Percentiles rank a stretch among this genome's conserved stretches.
Conservation (phyloP, 2,329 filamentous ascomycete species). For the Trichoderma sp. region DNA sequence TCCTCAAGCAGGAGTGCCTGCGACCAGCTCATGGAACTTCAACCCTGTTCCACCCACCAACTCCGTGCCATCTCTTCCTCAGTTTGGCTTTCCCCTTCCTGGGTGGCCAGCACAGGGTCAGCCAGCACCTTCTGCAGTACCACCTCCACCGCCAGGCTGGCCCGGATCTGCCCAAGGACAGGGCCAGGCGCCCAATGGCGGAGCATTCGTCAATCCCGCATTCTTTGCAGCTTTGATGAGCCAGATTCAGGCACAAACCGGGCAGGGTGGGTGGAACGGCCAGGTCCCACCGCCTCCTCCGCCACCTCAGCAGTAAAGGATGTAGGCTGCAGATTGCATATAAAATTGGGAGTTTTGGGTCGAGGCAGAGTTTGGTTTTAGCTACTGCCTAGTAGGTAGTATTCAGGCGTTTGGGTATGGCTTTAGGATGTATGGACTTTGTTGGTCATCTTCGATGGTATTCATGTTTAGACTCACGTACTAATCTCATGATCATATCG, state of each 20-base stretch:
- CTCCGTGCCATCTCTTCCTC: conserved; percentile 27
- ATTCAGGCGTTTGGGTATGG: not conserved
- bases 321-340: not conserved
- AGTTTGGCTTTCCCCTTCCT: conserved; percentile 46
- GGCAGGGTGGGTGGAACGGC: conserved; percentile 16
- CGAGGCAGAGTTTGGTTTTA: not conserved
- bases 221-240: conserved; percentile 53
- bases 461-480: not conserved
- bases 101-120: conserved; percentile 35
- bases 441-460: not conserved
- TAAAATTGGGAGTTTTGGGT: not conserved
- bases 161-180: conserved; percentile 35
- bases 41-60: conserved; percentile 7
- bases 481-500: not conserved
- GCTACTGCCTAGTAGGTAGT: no score
- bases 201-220: conserved; percentile 55
- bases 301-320: conserved; percentile 2
- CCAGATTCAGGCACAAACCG: conserved; percentile 40
- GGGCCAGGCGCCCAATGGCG: conserved; percentile 35
- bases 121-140: conserved; percentile 28
- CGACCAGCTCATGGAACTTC: conserved; percentile 24
- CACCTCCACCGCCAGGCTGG: conserved; percentile 39
- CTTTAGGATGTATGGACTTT: not conserved
- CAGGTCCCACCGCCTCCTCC: conserved; percentile 16
- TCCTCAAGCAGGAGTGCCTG: conserved; percentile 26